phyloP scores from a whole-genome alignment of 768 basidiomycete genomes.

The Boletus pseudo-olivaceus region DNA sequence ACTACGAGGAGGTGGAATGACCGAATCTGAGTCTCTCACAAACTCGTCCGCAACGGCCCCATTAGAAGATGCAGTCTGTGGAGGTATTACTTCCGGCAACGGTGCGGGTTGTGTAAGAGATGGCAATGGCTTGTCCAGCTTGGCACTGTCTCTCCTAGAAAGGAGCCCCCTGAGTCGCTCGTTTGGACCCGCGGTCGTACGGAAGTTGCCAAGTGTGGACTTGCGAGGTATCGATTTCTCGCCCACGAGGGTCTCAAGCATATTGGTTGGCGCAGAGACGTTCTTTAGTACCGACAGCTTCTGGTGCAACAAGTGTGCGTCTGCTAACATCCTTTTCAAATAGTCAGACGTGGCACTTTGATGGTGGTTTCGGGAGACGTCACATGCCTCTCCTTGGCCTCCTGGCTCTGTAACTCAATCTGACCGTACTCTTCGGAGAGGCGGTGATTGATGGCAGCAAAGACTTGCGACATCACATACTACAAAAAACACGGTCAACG shows the following conservation, averaged over 20 bases:
- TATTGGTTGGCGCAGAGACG: constrained; percentile 63
- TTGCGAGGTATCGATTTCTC: constrained; percentile 65
- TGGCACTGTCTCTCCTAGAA: constrained; percentile 25
- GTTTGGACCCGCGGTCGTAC: constrained; percentile 26
- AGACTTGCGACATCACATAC: constrained; percentile 94
- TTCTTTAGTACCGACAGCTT: constrained; percentile 75
- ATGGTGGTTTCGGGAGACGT: constrained; percentile 2
- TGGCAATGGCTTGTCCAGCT: constrained; percentile 28
- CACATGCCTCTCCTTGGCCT: constrained; percentile 78
- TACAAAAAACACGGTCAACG: constrained; percentile 32
- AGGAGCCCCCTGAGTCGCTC: constrained; percentile 39
- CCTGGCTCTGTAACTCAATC: constrained; percentile 77
- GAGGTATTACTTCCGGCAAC: background rate
- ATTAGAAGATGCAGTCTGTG: constrained; percentile 12
- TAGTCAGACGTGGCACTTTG: constrained; percentile 13
- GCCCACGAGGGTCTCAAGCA: constrained; percentile 81
- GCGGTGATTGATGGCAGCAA: constrained; percentile 88
- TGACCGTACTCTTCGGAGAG: constrained; percentile 82
- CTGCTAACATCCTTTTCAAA: constrained; percentile 64
- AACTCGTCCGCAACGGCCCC: constrained; percentile 10
- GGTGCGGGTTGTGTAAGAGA: constrained; percentile 23
- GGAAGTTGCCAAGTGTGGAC: constrained; percentile 24
- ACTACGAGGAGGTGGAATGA: constrained; percentile 19
- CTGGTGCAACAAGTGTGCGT: constrained; percentile 73
- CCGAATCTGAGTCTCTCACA: constrained; percentile 17